Percentiles rank a stretch among this genome's conserved stretches.
phyloP scores from a whole-genome alignment of 2,329 filamentous ascomycete genomes.

The Colletotrichum gigasporum region DNA sequence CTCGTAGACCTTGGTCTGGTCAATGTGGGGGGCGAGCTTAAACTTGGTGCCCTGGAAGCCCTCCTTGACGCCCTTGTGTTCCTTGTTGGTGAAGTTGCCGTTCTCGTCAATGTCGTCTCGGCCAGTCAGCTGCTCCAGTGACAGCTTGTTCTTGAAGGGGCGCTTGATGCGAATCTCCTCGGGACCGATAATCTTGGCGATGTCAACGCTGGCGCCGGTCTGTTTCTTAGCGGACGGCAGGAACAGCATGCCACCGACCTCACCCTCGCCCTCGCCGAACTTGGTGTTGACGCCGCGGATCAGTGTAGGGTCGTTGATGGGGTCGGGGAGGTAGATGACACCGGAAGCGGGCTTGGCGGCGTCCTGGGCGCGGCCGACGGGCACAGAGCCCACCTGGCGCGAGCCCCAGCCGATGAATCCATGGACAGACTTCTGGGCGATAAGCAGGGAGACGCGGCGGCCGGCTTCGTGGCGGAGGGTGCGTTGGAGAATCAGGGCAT shows the following conservation, averaged over 20 bases:
- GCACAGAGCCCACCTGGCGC: conserved; percentile 85
- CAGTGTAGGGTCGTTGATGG: conserved; percentile 83
- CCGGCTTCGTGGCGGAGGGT: conserved; percentile 87
- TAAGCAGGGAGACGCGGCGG: conserved; percentile 90
- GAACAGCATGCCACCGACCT: conserved; percentile 85
- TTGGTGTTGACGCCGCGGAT: conserved; percentile 82
- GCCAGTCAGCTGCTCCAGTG: conserved; percentile 84
- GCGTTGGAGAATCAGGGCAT: conserved; percentile 92
- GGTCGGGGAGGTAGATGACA: conserved; percentile 88
- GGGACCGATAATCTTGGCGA: conserved; percentile 80
- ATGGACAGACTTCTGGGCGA: conserved; percentile 94
- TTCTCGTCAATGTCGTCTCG: conserved; percentile 76
- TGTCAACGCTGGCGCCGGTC: conserved; percentile 82
- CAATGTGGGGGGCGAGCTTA: conserved; percentile 90
- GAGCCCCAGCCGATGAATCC: conserved; percentile 92
- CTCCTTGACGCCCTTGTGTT: conserved; percentile 62
- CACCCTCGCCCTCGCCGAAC: conserved; percentile 77
- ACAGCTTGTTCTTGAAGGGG: conserved; percentile 80
- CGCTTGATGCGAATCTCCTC: conserved; percentile 89
- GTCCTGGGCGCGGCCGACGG: conserved; percentile 93
- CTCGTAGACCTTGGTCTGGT: conserved; percentile 93
- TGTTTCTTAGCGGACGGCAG: conserved; percentile 84
- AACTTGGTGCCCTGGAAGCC: conserved; percentile 82
- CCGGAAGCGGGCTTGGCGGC: conserved; percentile 82
- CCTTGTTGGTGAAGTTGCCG: conserved; percentile 68